Percentiles rank a stretch among this genome's conserved stretches.
Conservation (phyloP, 345 rosid species). For the Cochlearia excelsa region DNA sequence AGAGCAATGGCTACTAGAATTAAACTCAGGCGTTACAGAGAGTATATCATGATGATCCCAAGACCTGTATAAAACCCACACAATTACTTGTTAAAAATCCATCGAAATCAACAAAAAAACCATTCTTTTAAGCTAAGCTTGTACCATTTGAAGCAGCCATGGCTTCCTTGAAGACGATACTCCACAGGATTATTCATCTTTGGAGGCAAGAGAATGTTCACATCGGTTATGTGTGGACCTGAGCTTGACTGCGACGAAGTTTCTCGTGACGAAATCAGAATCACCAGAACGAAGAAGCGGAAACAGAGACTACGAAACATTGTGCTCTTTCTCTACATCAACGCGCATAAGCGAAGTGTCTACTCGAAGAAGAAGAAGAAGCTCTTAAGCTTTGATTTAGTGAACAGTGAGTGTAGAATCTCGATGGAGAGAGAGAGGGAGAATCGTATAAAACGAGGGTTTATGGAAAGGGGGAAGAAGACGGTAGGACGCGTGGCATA, state of each 20-base stretch:
- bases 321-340: conserved; percentile 22
- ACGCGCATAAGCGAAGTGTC: conserved; percentile 2
- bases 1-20: conserved; percentile 70
- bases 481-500: conserved; percentile 23
- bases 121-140: not conserved
- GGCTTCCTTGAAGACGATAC: conserved; percentile 91
- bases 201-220: conserved; percentile 87
- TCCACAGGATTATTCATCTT: conserved; percentile 87
- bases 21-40: conserved; percentile 82
- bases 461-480: conserved; percentile 26
- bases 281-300: conserved; percentile 33
- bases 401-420: conserved; percentile 5
- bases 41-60: conserved; percentile 95
- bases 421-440: not conserved
- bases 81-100: not conserved
- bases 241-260: conserved; percentile 44
- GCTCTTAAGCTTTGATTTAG: not conserved
- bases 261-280: conserved; percentile 23
- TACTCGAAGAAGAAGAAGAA: not conserved
- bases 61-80: conserved; percentile 49
- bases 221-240: conserved; percentile 91
- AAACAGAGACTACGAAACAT: conserved; percentile 34
- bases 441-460: conserved; percentile 34
- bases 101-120: not conserved
- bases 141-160: conserved; percentile 97